Evolutionary conservation across 208 protist genomes (phyloP), one percentile per base, ranked within the genome.

Genomic region (Leishmania guyanensis): DNA sequence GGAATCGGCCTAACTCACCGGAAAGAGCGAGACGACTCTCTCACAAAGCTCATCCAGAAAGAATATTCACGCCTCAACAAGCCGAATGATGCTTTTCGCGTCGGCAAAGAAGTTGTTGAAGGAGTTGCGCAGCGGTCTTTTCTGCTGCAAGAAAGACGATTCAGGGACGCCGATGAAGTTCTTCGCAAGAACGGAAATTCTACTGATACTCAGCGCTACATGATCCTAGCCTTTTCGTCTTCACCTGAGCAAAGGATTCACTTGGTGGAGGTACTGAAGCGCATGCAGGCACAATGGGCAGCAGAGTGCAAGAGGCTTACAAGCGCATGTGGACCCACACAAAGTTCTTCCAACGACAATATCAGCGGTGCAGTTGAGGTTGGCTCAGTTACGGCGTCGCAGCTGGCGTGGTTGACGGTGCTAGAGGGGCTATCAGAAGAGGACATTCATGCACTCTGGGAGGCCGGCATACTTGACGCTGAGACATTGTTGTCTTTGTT

Each of bases 131-230:
- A 84, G 48, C 82, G 84, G 16, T 70, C 90, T 54, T 71, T 81
- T 71, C 36, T 84, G 20, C 43, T 83, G 51, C 73, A 86, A 64
- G 76, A 83, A 54, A 84, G 80, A 58, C 75, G 94, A 5, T 89
- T 93, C 43, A 77, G 85, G 12, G 90, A 95, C 50, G 84, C 87
- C 0, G 89, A 95, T 70, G 94, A 97, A 50, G 88, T 97, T 6
- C 70, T 97, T 77, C 82, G 92, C 68, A 87, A 81, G 70, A 77
- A 64, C 60, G 82, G 84, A 8, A 88, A 90, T 33, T 83, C 77
- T 58, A 81, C 60, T 36, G 81, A 90, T 65, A 92, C 87, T 20
- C 43, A 83, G 68, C 82, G 80, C 8, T 97, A 92, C 79, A 69
- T 93, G 75, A 56, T 90, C 77, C 73, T 95, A 54, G 81, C 86